These are phyloP conservation scores for Neopestalotiopsis clavispora DNA, from an alignment of 2,329 filamentous ascomycete genomes.

Conservation along the genomic window DNA sequence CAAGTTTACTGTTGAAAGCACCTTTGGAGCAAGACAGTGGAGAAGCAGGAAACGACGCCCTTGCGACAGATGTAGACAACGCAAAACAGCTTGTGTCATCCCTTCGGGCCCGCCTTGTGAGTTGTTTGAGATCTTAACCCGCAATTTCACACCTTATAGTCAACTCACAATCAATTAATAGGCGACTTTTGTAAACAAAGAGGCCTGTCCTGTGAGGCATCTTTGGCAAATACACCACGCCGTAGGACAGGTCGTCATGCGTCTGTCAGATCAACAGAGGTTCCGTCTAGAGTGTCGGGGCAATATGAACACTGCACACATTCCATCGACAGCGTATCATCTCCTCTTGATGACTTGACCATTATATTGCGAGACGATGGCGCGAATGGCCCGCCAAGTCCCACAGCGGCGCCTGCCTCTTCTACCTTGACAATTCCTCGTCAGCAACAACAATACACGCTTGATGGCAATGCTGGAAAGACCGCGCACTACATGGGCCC, in stretches of 20 bases:
- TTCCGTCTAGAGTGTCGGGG: background rate
- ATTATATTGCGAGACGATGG: background rate
- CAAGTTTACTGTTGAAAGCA: background rate
- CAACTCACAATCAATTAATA: background rate
- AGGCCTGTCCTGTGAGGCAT: background rate
- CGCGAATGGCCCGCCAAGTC: background rate
- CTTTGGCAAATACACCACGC: background rate
- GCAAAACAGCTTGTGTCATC: background rate
- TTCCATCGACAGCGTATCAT: too few relatives aligned
- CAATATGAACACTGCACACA: too few relatives aligned
- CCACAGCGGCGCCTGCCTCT: background rate
- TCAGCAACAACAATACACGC: background rate
- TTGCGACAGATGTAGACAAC: background rate
- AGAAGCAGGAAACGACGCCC: background rate
- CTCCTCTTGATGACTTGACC: too few relatives aligned
- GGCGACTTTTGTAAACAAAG: background rate
- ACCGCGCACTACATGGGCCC: background rate
- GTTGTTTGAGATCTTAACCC: background rate
- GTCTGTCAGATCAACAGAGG: background rate
- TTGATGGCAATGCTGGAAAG: background rate
- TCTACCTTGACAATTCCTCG: background rate
- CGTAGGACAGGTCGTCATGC: background rate
- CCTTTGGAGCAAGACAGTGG: background rate
- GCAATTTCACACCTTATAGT: background rate
- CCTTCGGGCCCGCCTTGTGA: background rate